Conservation (phyloP, 768 basidiomycete genomes). For the Kwoniella mangroviensis region DNA sequence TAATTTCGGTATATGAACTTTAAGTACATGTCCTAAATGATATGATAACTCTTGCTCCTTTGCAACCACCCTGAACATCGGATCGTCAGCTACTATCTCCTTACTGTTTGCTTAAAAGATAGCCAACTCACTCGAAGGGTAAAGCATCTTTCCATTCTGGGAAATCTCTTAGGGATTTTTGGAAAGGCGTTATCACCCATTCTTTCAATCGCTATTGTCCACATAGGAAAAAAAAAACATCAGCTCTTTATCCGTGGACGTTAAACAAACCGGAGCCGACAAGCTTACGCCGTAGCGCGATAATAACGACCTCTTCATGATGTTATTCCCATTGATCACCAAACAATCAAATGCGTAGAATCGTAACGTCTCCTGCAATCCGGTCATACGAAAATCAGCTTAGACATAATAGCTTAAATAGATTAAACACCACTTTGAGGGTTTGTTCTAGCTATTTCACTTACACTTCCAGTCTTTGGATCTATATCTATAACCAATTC, state of each 20-base stretch:
- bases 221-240: neutral
- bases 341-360: slow-evolving; percentile 92
- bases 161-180: slow-evolving; percentile 70
- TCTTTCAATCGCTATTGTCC: slow-evolving; percentile 69
- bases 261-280: neutral
- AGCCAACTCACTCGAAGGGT: slow-evolving; percentile 77
- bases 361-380: slow-evolving; percentile 72
- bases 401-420: too few relatives aligned
- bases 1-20: slow-evolving; percentile 77
- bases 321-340: slow-evolving; percentile 79
- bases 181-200: slow-evolving; percentile 82
- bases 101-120: neutral
- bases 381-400: neutral
- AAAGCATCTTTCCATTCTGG: slow-evolving; percentile 68
- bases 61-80: slow-evolving; percentile 70
- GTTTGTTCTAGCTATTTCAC: slow-evolving; percentile 41
- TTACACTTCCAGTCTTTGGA: slow-evolving; percentile 70
- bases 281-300: slow-evolving; percentile 84
- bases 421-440: too few relatives aligned
- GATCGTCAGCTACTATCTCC: neutral
- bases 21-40: slow-evolving; percentile 81
- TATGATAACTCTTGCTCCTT: slow-evolving; percentile 89
- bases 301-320: slow-evolving; percentile 80
- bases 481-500: slow-evolving; percentile 92
- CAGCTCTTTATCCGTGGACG: neutral